Percentiles rank a stretch among this genome's conserved stretches.
phyloP scores from a whole-genome alignment of 148 eudicot species.

The Rhododendron vialii region DNA sequence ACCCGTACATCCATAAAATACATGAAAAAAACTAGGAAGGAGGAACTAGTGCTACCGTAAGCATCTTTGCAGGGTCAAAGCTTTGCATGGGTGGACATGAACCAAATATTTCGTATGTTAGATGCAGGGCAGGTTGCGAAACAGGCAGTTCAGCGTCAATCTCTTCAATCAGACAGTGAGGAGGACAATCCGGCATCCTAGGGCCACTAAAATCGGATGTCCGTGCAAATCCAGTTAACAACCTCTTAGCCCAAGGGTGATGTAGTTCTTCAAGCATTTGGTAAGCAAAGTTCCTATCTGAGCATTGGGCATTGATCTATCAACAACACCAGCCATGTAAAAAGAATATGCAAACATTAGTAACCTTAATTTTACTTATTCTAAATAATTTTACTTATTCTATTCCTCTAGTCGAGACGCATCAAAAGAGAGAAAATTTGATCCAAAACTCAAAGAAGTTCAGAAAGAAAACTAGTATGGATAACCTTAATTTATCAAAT shows the following conservation, averaged over 20 bases:
- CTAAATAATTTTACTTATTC: not conserved
- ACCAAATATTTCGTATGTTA: slow-evolving; percentile 79
- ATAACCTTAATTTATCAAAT: not conserved
- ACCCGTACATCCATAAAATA: not conserved
- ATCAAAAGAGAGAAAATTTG: not conserved
- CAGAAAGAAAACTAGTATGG: not conserved
- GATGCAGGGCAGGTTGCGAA: slow-evolving; percentile 75
- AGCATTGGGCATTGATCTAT: slow-evolving; percentile 69
- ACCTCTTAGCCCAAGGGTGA: slow-evolving; percentile 88
- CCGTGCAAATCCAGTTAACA: slow-evolving; percentile 88
- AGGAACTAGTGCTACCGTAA: slow-evolving; percentile 51
- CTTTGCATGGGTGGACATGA: slow-evolving; percentile 95
- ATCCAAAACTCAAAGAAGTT: not conserved
- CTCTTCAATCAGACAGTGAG: slow-evolving; percentile 84
- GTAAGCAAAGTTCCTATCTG: slow-evolving; percentile 88
- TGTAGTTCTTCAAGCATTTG: slow-evolving; percentile 73
- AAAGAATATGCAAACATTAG: not conserved
- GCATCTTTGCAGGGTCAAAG: slow-evolving; percentile 94
- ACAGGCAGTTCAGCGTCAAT: slow-evolving; percentile 81
- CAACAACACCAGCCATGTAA: slow-evolving; percentile 13
- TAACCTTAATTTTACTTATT: not conserved
- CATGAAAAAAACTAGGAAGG: slow-evolving; percentile 3
- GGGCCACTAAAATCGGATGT: slow-evolving; percentile 92
- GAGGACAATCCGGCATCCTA: slow-evolving; percentile 55
- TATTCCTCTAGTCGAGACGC: not conserved